Conservation (phyloP, 2,329 filamentous ascomycete species). For the Fusarium tjaetaba region DNA sequence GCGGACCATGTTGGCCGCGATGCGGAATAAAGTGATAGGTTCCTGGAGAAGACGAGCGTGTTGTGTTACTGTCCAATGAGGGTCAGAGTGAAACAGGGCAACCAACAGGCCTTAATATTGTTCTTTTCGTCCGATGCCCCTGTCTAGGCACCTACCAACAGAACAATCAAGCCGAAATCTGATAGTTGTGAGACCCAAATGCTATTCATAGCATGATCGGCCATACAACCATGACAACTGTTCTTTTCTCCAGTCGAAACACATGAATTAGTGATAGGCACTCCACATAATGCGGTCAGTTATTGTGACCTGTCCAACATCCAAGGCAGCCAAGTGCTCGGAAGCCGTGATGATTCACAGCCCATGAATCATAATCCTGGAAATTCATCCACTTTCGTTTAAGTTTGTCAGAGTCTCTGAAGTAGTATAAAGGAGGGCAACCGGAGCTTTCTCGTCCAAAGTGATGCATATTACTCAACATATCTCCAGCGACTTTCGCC, state of each 20-base stretch:
- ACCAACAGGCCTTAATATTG: not conserved
- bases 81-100: not conserved
- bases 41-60: not conserved
- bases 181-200: not conserved
- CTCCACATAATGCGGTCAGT: not conserved
- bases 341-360: not conserved
- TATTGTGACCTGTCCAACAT: not conserved
- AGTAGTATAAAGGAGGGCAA: not conserved
- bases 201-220: not conserved
- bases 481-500: too few relatives aligned
- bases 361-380: not conserved
- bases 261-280: not conserved
- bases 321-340: too few relatives aligned
- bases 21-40: not conserved
- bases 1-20: not conserved
- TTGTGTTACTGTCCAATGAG: not conserved
- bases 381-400: too few relatives aligned
- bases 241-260: not conserved
- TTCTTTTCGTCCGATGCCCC: not conserved
- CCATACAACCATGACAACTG: not conserved
- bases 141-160: not conserved
- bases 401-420: not conserved
- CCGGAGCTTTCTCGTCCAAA: not conserved
- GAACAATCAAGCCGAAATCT: not conserved
- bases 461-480: not conserved